Base-by-base conservation (phyloP, 495 filamentous ascomycete species). In the Opeltia flavorubescens region DNA sequence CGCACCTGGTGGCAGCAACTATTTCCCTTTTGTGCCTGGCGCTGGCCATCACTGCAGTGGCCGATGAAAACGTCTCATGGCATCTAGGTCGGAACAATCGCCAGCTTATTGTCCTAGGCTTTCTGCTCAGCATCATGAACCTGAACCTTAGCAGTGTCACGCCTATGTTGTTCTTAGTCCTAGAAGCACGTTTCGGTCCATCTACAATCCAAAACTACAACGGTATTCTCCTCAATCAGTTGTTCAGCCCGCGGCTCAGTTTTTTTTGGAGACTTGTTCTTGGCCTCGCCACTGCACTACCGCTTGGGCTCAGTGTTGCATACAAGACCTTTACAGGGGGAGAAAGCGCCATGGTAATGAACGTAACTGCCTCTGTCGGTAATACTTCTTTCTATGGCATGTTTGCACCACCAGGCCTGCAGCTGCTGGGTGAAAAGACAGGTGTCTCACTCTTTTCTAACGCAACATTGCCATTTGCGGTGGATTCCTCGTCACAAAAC, bases 61-160 rank as follows among this genome's bases (percentile, higher is more conserved):
- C 44, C 11, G 43, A 48, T 27, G 50, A 46, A 39, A 47, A 24
- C n/a, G 18, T 52, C 11, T 52, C 50, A 7, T 52, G 50, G 50
- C 42, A 15, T 17, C 20, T 52, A 17, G 50, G 50, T 3, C 1
- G 27, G 3, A 27, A 36, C 17, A 52, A 52, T n/a, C 28, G 28
- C 18, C 51, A 54, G 11, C n/a, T 54, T 15, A 47, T 47, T n/a
- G 51, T 51, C 8, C 9, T 51, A 2, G 51, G 51, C 29, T 48
- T 54, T 25, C 28, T 54, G 21, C 38, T 54, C 25, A 40, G 51
- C 25, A 46, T 54, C 23, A 54, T 54, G 51, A 47, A 54, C 25
- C 28, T 47, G 7, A 38, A 42, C 26, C 36, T 51, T 0, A 21
- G 24, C 6, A 48, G 35, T 39, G 5, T 48, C 39, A 39, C 44